Percentiles rank a stretch among this genome's conserved stretches.
Evolutionary conservation across 495 filamentous ascomycete genomes (phyloP).

Genomic region (Lepraria neglecta): DNA sequence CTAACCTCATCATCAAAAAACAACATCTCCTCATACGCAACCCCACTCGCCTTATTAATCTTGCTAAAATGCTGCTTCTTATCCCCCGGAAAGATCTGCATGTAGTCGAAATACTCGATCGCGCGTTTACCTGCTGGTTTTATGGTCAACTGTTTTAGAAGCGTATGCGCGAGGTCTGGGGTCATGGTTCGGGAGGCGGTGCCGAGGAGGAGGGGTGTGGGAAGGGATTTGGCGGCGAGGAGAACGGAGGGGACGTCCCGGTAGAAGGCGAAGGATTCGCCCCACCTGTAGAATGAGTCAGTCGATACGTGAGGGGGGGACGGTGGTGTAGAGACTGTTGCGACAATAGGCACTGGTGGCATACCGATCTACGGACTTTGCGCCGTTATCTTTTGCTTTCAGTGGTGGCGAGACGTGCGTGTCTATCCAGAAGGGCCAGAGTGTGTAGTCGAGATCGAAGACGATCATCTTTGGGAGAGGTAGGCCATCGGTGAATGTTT

Average conservation of each 20-base stretch:
- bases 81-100: slow-evolving; percentile 84
- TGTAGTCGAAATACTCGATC: slow-evolving; percentile 68
- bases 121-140: slow-evolving; percentile 51
- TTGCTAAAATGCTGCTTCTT: slow-evolving; percentile 80
- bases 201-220: slow-evolving; percentile 54
- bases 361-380: slow-evolving; percentile 46
- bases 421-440: slow-evolving; percentile 98
- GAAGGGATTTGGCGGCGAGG: slow-evolving; percentile 44
- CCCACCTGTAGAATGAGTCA: slow-evolving; percentile 44
- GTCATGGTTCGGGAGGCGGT: slow-evolving; percentile 78
- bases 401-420: slow-evolving; percentile 82
- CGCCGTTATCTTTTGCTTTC: slow-evolving; percentile 54
- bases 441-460: slow-evolving; percentile 94
- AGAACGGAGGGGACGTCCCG: slow-evolving; percentile 68
- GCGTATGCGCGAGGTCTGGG: slow-evolving; percentile 71
- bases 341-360: not conserved
- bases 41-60: slow-evolving; percentile 58
- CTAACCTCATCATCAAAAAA: slow-evolving; percentile 94
- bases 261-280: slow-evolving; percentile 79
- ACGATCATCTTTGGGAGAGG: slow-evolving; percentile 80
- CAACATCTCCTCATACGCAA: slow-evolving; percentile 72
- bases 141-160: slow-evolving; percentile 69
- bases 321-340: not conserved
- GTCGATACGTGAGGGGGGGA: not conserved
- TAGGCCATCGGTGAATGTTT: slow-evolving; percentile 67